These are phyloP conservation scores for Ananas comosus DNA, from an alignment of 176 grass and related monocot species.

Conservation along the genomic window DNA sequence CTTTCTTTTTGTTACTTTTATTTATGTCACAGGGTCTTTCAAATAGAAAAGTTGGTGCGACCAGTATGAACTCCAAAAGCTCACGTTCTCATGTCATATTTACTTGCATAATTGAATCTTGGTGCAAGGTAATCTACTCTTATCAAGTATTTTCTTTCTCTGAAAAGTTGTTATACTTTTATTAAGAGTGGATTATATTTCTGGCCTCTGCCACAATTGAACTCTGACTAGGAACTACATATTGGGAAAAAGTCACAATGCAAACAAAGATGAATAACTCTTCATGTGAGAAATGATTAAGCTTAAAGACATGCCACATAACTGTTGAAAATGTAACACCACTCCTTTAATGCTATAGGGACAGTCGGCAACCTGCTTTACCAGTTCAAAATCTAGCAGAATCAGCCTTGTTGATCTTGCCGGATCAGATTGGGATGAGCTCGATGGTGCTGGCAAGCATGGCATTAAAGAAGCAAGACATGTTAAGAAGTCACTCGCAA, in stretches of 20 bases:
- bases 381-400: conserved; percentile 82
- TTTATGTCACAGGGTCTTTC: conserved; percentile 49
- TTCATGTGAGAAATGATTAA: background rate
- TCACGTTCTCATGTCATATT: conserved; percentile 93
- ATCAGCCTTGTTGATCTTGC: conserved; percentile 87
- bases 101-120: conserved; percentile 82
- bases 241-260: too few species aligned
- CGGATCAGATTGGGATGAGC: conserved; percentile 54
- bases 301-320: background rate
- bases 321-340: background rate
- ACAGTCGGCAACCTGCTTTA: conserved; percentile 61
- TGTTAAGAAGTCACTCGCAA: conserved; percentile 85
- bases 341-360: conserved; percentile 36
- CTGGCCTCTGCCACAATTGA: background rate
- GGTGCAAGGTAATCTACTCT: conserved; percentile 65
- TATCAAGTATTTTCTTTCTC: background rate
- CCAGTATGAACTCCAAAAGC: conserved; percentile 85
- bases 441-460: conserved; percentile 44
- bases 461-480: conserved; percentile 63
- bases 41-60: conserved; percentile 90
- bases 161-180: background rate
- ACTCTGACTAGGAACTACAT: too few species aligned
- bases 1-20: conserved; percentile 10
- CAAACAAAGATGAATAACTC: too few species aligned
- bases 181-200: background rate